phyloP scores from a whole-genome alignment of 164 flowering plant species.

The Magnolia changhungtana region DNA sequence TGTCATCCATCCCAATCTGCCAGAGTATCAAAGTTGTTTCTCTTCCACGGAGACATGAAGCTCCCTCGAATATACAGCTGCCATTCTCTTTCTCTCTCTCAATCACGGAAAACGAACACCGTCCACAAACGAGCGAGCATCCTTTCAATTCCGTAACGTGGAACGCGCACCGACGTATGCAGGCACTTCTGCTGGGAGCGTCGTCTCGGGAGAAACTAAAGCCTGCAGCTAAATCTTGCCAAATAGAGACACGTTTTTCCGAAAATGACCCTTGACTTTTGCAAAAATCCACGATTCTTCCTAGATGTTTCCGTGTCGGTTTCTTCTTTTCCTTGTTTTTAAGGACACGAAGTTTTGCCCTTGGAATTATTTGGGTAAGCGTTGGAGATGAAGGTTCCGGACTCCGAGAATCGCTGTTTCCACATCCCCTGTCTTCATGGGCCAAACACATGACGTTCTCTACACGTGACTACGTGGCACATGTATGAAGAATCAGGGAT shows the following conservation, averaged over 20 bases:
- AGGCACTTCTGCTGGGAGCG: not conserved
- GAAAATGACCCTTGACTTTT: not conserved
- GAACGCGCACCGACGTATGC: conserved; percentile 3
- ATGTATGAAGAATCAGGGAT: no score
- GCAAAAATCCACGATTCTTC: not conserved
- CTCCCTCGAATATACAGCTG: conserved; percentile 14
- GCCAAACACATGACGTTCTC: not conserved
- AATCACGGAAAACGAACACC: not conserved
- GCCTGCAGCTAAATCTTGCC: conserved; percentile 1
- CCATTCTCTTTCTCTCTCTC: not conserved
- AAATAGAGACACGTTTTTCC: not conserved
- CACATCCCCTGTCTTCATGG: not conserved
- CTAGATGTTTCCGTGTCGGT: not conserved
- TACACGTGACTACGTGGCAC: no score
- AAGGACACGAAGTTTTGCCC: not conserved
- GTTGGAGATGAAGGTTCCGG: not conserved
- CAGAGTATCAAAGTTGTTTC: no score
- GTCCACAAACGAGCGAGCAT: not conserved
- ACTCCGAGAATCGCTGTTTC: not conserved
- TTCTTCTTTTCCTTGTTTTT: no score
- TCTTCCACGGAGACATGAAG: no score
- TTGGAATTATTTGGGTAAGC: not conserved
- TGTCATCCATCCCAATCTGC: no score
- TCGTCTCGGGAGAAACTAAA: conserved; percentile 3
- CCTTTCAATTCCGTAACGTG: conserved; percentile 2